Base-by-base conservation (phyloP, 225 moss, liverwort and hornwort genomes). In the Physcomitrium patens region DNA sequence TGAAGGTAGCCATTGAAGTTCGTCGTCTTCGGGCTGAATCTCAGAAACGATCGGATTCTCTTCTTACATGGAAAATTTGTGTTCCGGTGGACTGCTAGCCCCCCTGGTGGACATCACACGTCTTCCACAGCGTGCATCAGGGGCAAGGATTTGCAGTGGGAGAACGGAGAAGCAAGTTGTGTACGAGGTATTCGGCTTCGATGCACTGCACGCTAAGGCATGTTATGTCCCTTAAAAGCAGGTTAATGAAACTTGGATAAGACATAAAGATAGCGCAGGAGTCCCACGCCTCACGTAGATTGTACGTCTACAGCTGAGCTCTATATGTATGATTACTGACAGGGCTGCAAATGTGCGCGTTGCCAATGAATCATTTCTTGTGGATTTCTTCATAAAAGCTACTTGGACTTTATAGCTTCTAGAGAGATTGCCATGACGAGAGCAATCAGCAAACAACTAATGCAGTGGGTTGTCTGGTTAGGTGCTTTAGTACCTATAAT, bases 191-290 rank as follows among this genome's bases (percentile, higher is more conserved):
- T 37, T 37, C 31, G 31, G 31, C 31, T 1, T 37, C 31, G n/a
- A n/a, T 80, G 24, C 9, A 51, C 19, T 80, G 72, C 63, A 81
- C 77, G 49, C 57, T 3, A 75, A 50, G 60, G 43, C 68, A 48
- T 42, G 55, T 74, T 23, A 42, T 10, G 42, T 37, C 62, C 49
- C 71, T 76, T 48, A 28, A 60, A 24, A 68, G 24, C 9, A 67
- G 15, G 12, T 14, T 20, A 75, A 2, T 14, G 6, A 71, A 42
- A 75, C 24, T 37, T 54, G 51, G 7, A 24, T 63, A 48, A 16
- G 20, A 46, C 27, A 59, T 50, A 19, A 45, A 11, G 26, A 45
- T 23, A 11, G 26, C 31, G 5, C 31, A 37, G 68, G 28, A 27
- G 15, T 49, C 27, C 51, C 69, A 65, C n/a, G 48, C 58, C 68